Percentiles rank a stretch among this genome's conserved stretches.
Evolutionary conservation across 148 eudicot species (phyloP).

Genomic region (Diospyros kaki): DNA sequence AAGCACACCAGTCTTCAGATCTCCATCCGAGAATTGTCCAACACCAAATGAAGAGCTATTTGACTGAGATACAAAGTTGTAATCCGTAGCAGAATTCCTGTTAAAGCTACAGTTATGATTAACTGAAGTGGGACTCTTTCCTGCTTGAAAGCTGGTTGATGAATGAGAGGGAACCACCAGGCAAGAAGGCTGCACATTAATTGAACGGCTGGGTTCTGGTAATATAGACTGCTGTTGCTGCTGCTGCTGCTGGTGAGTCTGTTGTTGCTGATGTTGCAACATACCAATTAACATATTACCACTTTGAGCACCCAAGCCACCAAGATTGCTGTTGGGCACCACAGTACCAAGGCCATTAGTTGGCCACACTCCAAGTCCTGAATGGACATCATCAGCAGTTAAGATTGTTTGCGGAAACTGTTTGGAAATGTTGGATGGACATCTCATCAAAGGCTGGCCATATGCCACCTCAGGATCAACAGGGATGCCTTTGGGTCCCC

Average conservation of each 20-base stretch:
- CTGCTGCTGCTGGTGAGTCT: constrained; percentile 7
- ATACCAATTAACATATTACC: constrained; percentile 27
- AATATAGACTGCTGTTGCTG: constrained; percentile 23
- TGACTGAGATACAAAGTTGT: constrained; percentile 24
- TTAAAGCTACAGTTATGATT: constrained; percentile 28
- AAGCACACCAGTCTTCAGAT: constrained; percentile 17
- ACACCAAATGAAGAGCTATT: constrained; percentile 28
- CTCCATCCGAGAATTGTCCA: constrained; percentile 18
- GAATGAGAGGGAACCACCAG: constrained; percentile 41
- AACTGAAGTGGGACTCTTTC: constrained; percentile 23
- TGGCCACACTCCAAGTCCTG: constrained; percentile 28
- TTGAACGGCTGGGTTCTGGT: constrained; percentile 31
- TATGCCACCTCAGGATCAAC: constrained; percentile 30
- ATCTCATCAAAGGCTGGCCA: constrained; percentile 36
- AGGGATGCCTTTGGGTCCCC: constrained; percentile 27
- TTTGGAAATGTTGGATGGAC: constrained; percentile 33
- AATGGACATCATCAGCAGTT: constrained; percentile 25
- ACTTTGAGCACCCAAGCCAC: constrained; percentile 19
- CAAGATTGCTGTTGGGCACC: constrained; percentile 23
- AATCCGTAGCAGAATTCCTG: constrained; percentile 25
- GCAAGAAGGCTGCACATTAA: constrained; percentile 55
- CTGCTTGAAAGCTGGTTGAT: constrained; percentile 25
- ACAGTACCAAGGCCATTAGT: constrained; percentile 23
- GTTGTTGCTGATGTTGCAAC: constrained; percentile 20
- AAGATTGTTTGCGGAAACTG: constrained; percentile 24